Conservation (phyloP, 192 early-diverging fungal genomes). For the Rhizophagus clarus region DNA sequence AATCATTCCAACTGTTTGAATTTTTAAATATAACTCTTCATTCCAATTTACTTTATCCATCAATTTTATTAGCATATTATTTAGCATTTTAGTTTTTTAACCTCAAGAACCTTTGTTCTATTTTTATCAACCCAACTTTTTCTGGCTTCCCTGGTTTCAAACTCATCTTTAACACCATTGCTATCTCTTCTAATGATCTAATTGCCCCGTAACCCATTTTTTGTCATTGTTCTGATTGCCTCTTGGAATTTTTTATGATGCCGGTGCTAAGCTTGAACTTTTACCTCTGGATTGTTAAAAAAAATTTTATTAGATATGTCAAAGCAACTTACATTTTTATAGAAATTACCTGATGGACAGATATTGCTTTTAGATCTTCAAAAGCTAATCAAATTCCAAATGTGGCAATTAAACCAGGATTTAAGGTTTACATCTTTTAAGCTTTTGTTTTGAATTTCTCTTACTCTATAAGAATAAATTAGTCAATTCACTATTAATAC, state of each 20-base stretch:
- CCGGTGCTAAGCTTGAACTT: constrained; percentile 30
- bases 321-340: constrained; percentile 10
- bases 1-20: constrained; percentile 6
- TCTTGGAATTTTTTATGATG: constrained; percentile 28
- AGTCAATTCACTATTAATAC: background rate
- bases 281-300: constrained; percentile 25
- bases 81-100: background rate
- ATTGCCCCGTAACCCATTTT: no score
- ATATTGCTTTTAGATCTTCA: constrained; percentile 7
- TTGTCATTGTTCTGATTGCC: background rate
- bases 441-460: constrained; percentile 24
- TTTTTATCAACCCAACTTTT: background rate
- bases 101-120: background rate
- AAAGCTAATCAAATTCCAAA: constrained; percentile 30
- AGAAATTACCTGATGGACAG: constrained; percentile 32
- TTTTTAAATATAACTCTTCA: background rate
- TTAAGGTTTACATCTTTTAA: constrained; percentile 23
- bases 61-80: constrained; percentile 1
- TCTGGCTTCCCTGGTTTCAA: background rate
- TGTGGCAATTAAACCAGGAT: constrained; percentile 32
- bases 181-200: no score
- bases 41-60: background rate
- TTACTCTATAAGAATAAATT: constrained; percentile 21
- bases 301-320: background rate
- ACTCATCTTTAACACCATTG: constrained; percentile 5